Conservation (phyloP, 495 filamentous ascomycete genomes). For the Podospora comata region DNA sequence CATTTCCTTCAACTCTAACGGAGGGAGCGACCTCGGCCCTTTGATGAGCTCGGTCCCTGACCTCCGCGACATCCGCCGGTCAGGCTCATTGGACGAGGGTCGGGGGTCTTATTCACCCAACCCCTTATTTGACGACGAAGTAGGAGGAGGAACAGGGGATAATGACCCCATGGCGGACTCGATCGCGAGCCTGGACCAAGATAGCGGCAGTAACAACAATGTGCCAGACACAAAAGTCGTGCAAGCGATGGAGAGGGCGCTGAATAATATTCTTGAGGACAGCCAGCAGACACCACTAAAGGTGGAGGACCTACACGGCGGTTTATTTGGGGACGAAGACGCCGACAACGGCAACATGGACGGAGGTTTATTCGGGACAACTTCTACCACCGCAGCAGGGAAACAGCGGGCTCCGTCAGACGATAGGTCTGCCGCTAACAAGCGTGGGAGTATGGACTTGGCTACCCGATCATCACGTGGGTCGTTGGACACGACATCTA, state of each 20-base stretch:
- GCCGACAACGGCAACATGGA: slow-evolving; percentile 39
- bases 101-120: slow-evolving; percentile 22
- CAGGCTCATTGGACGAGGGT: slow-evolving; percentile 46
- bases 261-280: slow-evolving; percentile 92
- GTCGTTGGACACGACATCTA: slow-evolving; percentile 49
- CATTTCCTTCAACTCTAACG: slow-evolving; percentile 29
- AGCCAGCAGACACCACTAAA: slow-evolving; percentile 47
- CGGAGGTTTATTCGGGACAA: neutral
- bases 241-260: slow-evolving; percentile 86
- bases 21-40: slow-evolving; percentile 34
- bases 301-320: slow-evolving; percentile 59
- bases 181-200: slow-evolving; percentile 52
- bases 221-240: slow-evolving; percentile 62
- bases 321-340: slow-evolving; percentile 51
- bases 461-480: slow-evolving; percentile 40
- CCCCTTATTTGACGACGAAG: slow-evolving; percentile 56
- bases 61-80: slow-evolving; percentile 36
- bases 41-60: slow-evolving; percentile 18
- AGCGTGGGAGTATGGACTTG: neutral
- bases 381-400: neutral
- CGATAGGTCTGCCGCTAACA: neutral
- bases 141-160: slow-evolving; percentile 44
- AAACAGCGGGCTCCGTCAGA: neutral
- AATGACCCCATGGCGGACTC: slow-evolving; percentile 53
- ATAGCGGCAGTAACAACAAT: slow-evolving; percentile 29